Evolutionary conservation across 345 rosid genomes (phyloP), one percentile per base, ranked within the genome.

Genomic region (Mangifera indica): DNA sequence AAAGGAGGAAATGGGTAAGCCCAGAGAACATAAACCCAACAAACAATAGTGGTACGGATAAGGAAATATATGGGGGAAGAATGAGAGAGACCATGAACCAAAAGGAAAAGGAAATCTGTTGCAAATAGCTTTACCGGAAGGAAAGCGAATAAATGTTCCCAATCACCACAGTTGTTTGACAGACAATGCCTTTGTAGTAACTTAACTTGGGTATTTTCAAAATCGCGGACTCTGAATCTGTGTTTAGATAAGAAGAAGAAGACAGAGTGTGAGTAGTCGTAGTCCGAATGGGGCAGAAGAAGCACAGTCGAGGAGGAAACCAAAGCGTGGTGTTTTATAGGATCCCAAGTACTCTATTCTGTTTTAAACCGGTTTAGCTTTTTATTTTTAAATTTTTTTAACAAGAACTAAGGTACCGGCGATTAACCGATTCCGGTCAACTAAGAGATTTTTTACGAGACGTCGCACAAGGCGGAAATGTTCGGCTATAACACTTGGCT

Each of bases 271-370:
- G 32, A 29, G 32, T 29, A 1, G 32, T 29, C 1, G 32, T 29
- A 29, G 32, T 29, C 32, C 32, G 32, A 29, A n/a, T n/a, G n/a
- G n/a, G n/a, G n/a, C n/a, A n/a, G 55, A 63, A 25, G 73, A 62
- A 56, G 63, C 24, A 29, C 60, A 20, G 56, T 59, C 18, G 63
- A 32, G 64, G 70, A 32, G 75, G 56, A 40, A n/a, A 63, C 64
- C 26, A 44, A 53, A 66, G 70, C 77, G 15, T 65, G 62, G 75
- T 77, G 9, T 72, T 81, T 84, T 84, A 82, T 86, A 84, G 85
- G 82, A 82, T 79, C 75, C 78, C 15, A 67, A 61, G 15, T 26
- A 58, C 78, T 73, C 77, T 71, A 63, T 60, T 55, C n/a, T 21
- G 70, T 40, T 29, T 29, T 66, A 59, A 53, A 29, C 53, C 57